phyloP scores from a whole-genome alignment of 352 stramenopile genomes.

The Globisporangium nodosum region DNA sequence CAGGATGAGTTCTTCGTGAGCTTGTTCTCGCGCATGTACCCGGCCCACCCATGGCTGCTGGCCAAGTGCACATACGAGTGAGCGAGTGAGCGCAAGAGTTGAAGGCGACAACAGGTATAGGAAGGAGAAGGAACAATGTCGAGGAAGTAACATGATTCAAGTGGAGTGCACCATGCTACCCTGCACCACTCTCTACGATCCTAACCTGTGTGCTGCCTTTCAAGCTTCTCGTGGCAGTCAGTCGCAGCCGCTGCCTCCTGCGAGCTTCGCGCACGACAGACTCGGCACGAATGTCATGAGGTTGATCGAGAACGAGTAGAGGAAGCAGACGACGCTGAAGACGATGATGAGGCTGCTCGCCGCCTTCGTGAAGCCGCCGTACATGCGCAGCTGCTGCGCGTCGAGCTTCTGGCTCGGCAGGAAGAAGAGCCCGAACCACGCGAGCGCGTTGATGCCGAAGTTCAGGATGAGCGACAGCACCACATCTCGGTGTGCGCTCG shows the following conservation, averaged over 20 bases:
- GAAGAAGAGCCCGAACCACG: conserved; percentile 22
- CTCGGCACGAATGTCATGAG: conserved; percentile 15
- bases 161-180: no score
- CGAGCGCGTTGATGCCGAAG: conserved; percentile 28
- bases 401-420: conserved; percentile 57
- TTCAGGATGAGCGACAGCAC: conserved; percentile 21
- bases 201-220: no score
- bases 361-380: conserved; percentile 49
- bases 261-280: conserved; percentile 3
- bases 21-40: conserved; percentile 81
- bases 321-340: conserved; percentile 8
- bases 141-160: neutral
- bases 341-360: conserved; percentile 11
- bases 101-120: neutral
- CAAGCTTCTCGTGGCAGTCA: neutral
- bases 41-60: conserved; percentile 70
- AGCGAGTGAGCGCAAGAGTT: neutral
- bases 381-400: conserved; percentile 61
- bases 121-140: neutral
- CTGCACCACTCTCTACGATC: no score
- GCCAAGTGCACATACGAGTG: conserved; percentile 50
- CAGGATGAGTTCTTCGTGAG: conserved; percentile 85
- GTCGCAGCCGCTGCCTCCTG: conserved; percentile 1
- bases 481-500: conserved; percentile 14
- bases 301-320: conserved; percentile 12